A percentile compares a stretch with the other conserved stretches of the same genome.
These are phyloP conservation scores for Sordariomycetes sp. DNA, from an alignment of 2,329 filamentous ascomycete species.

Conservation along the genomic window DNA sequence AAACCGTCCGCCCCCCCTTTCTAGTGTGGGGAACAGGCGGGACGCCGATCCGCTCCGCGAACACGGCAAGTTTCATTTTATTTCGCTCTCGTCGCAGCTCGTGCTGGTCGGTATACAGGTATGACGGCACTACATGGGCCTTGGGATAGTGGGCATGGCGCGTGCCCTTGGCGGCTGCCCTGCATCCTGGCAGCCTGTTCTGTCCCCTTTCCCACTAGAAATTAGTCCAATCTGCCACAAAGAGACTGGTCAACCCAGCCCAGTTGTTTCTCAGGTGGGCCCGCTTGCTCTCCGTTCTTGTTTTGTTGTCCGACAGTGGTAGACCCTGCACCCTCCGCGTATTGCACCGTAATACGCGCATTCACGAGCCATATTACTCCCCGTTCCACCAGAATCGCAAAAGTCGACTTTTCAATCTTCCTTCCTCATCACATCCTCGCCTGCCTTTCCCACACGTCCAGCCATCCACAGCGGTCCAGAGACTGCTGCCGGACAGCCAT, in stretches of 20 bases:
- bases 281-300: neutral
- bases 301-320: neutral
- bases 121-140: neutral
- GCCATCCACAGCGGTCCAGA: neutral
- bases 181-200: neutral
- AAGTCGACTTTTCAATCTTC: neutral
- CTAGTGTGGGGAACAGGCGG: neutral
- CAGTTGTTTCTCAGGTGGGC: neutral
- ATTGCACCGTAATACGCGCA: neutral
- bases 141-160: neutral
- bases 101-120: neutral
- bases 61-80: neutral
- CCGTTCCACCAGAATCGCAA: neutral
- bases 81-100: neutral
- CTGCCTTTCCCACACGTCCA: neutral
- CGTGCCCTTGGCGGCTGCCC: neutral
- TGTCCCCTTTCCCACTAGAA: neutral
- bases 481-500: conserved; percentile 10
- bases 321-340: neutral
- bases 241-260: neutral
- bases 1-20: neutral
- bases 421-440: neutral
- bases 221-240: neutral
- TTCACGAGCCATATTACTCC: neutral
- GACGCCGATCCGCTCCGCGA: neutral